Percentiles rank a stretch among this genome's conserved stretches.
Evolutionary conservation across 2,329 filamentous ascomycete species (phyloP).

Genomic region (Colletotrichum trifolii): DNA sequence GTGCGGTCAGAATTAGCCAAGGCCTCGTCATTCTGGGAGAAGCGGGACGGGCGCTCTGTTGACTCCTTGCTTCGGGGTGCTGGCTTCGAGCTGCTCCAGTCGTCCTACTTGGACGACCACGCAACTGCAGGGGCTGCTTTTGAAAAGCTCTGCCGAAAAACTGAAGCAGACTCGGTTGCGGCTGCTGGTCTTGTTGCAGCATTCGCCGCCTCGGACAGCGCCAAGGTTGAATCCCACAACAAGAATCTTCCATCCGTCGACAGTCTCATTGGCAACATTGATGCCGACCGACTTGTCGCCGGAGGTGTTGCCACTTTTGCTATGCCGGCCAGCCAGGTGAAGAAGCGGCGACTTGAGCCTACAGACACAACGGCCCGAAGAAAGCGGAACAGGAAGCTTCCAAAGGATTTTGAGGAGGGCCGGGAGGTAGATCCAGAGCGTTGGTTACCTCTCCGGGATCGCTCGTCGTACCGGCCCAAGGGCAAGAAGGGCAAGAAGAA

Average conservation of each 20-base stretch:
- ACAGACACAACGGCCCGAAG: conserved; percentile 46
- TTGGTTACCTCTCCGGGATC: conserved; percentile 91
- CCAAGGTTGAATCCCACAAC: conserved; percentile 65
- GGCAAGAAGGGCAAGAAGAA: conserved; percentile 92
- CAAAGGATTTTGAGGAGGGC: conserved; percentile 79
- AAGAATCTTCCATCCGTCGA: conserved; percentile 70
- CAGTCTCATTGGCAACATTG: conserved; percentile 68
- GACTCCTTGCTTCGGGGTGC: conserved; percentile 82
- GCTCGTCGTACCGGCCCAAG: conserved; percentile 89
- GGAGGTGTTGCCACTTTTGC: conserved; percentile 70
- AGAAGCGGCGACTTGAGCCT: conserved; percentile 59
- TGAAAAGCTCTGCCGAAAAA: conserved; percentile 72
- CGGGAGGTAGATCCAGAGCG: conserved; percentile 90
- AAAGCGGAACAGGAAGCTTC: conserved; percentile 71
- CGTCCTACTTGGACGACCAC: conserved; percentile 75
- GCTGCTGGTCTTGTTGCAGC: conserved; percentile 89
- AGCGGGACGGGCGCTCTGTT: conserved; percentile 58
- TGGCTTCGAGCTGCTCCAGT: conserved; percentile 84
- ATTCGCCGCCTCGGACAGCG: conserved; percentile 71
- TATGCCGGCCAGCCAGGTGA: conserved; percentile 50
- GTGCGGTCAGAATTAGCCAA: conserved; percentile 80
- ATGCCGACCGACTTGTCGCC: conserved; percentile 71
- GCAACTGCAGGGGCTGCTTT: conserved; percentile 83
- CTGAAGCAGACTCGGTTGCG: conserved; percentile 75
- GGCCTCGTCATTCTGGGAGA: conserved; percentile 84